phyloP scores from a whole-genome alignment of 495 filamentous ascomycete species.

The Neurospora sp. region DNA sequence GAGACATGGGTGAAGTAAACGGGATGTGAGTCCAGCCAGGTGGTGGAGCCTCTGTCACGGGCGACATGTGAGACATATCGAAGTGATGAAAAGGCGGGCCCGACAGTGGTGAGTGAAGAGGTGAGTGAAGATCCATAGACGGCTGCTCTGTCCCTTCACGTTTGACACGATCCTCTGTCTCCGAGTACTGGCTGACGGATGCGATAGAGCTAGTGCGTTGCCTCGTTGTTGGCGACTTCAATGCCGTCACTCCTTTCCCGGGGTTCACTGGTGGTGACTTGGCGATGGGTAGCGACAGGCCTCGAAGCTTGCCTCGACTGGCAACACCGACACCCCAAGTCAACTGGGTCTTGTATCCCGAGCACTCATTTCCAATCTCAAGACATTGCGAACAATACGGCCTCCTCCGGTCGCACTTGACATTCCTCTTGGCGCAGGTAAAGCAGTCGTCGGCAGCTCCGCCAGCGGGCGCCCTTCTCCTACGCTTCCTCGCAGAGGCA shows the following conservation, averaged over 20 bases:
- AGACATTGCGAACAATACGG: slow-evolving; percentile 95
- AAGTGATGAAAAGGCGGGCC: slow-evolving; percentile 28
- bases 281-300: slow-evolving; percentile 74
- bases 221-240: slow-evolving; percentile 22
- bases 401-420: slow-evolving; percentile 81
- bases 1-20: slow-evolving; percentile 18
- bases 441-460: slow-evolving; percentile 96
- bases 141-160: slow-evolving; percentile 5
- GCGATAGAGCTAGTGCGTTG: slow-evolving; percentile 28
- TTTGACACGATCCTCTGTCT: slow-evolving; percentile 24
- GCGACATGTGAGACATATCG: slow-evolving; percentile 27
- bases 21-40: slow-evolving; percentile 24
- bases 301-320: slow-evolving; percentile 89
- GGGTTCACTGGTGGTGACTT: slow-evolving; percentile 52
- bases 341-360: slow-evolving; percentile 92
- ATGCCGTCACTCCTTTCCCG: slow-evolving; percentile 29
- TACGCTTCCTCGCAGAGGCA: slow-evolving; percentile 58
- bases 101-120: slow-evolving; percentile 3
- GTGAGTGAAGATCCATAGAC: slow-evolving; percentile 6
- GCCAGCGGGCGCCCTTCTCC: slow-evolving; percentile 77
- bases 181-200: slow-evolving; percentile 27
- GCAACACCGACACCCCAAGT: slow-evolving; percentile 98
- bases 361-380: slow-evolving; percentile 84
- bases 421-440: slow-evolving; percentile 71
- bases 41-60: slow-evolving; percentile 21